Evolutionary conservation across 2,329 filamentous ascomycete species (phyloP).

Genomic region (Ophiostoma himal-ulmi): DNA sequence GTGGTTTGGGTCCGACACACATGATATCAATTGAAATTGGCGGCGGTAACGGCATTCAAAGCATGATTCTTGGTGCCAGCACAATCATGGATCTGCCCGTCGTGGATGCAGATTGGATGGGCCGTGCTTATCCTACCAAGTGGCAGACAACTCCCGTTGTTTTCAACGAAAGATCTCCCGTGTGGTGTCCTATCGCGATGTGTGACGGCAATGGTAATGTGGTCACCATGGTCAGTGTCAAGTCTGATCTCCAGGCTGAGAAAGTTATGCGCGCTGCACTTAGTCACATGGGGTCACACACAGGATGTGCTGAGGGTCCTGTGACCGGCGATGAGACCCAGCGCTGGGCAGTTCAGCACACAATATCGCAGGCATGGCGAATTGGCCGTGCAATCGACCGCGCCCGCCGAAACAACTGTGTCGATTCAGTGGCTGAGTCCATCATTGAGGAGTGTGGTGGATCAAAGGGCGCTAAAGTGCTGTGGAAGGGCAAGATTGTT

Average conservation of each 20-base stretch:
- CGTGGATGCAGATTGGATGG: conserved; percentile 54
- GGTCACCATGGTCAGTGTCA: conserved; percentile 44
- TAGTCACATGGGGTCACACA: conserved; percentile 51
- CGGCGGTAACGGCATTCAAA: conserved; percentile 58
- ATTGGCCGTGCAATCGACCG: conserved; percentile 44
- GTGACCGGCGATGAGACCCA: conserved; percentile 46
- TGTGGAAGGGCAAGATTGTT: conserved; percentile 61
- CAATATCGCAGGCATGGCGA: conserved; percentile 49
- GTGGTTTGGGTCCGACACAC: conserved; percentile 29
- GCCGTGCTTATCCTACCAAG: conserved; percentile 48
- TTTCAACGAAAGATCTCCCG: conserved; percentile 43
- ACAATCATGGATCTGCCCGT: conserved; percentile 46
- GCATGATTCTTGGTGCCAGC: conserved; percentile 51
- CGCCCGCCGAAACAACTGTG: not conserved
- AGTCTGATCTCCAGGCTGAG: conserved; percentile 44
- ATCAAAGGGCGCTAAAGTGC: conserved; percentile 44
- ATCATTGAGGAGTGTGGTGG: conserved; percentile 42
- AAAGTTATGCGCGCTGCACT: conserved; percentile 46
- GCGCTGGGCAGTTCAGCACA: conserved; percentile 47
- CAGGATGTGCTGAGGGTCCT: conserved; percentile 45
- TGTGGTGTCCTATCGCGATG: conserved; percentile 30
- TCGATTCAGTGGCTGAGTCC: not conserved
- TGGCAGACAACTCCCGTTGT: conserved; percentile 42
- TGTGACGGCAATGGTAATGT: conserved; percentile 49
- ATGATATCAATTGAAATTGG: conserved; percentile 61